phyloP scores from a whole-genome alignment of 2,329 filamentous ascomycete genomes.

The Claviceps lovelessii region DNA sequence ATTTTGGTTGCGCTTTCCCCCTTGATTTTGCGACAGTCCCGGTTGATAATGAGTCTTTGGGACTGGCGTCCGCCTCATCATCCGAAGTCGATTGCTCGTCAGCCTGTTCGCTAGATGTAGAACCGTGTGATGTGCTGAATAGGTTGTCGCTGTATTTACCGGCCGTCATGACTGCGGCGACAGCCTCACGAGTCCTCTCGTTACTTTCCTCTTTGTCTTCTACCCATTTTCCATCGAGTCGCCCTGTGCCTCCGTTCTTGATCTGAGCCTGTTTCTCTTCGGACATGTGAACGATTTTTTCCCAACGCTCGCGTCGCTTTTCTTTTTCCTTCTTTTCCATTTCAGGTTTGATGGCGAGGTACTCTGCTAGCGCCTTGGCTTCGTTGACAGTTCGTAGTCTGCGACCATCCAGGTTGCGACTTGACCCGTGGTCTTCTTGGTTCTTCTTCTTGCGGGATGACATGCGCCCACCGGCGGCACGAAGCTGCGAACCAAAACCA shows the following conservation, averaged over 20 bases:
- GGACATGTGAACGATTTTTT: slow-evolving; percentile 72
- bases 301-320: slow-evolving; percentile 68
- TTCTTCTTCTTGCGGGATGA: slow-evolving; percentile 82
- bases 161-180: slow-evolving; percentile 53
- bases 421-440: slow-evolving; percentile 76
- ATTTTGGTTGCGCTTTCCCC: slow-evolving; percentile 24
- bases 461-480: slow-evolving; percentile 95
- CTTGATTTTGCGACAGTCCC: slow-evolving; percentile 25
- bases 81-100: slow-evolving; percentile 17
- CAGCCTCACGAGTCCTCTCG: slow-evolving; percentile 67
- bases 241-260: slow-evolving; percentile 53
- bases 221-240: slow-evolving; percentile 82
- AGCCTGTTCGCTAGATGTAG: slow-evolving; percentile 23
- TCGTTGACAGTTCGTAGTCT: slow-evolving; percentile 84
- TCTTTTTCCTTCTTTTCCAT: slow-evolving; percentile 95
- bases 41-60: slow-evolving; percentile 35
- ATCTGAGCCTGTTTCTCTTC: slow-evolving; percentile 77
- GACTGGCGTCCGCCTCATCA: slow-evolving; percentile 26
- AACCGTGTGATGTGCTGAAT: slow-evolving; percentile 36
- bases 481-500: slow-evolving; percentile 92
- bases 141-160: slow-evolving; percentile 49
- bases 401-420: slow-evolving; percentile 82
- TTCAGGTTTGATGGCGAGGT: slow-evolving; percentile 86
- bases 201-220: slow-evolving; percentile 85
- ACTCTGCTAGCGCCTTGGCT: slow-evolving; percentile 88